These are phyloP conservation scores for Pseudocercospora fuligena DNA, from an alignment of 2,329 filamentous ascomycete genomes.

Conservation along the genomic window DNA sequence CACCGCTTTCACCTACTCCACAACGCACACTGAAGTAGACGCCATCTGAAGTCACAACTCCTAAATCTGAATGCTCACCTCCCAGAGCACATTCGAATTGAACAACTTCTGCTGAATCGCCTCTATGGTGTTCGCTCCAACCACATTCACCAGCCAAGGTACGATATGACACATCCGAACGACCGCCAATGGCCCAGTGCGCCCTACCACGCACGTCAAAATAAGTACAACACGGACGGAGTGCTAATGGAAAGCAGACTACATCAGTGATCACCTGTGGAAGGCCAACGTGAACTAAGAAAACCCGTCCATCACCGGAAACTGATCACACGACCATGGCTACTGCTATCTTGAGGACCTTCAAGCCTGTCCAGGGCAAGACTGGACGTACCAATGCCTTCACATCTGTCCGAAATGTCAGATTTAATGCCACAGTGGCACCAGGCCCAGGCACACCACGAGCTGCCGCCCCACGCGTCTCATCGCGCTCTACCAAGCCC, in stretches of 20 bases:
- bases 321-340: constrained; percentile 35
- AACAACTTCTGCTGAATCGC: constrained; percentile 14
- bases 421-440: constrained; percentile 66
- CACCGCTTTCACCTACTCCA: constrained; percentile 5
- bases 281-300: constrained; percentile 68
- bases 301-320: constrained; percentile 29
- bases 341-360: constrained; percentile 60
- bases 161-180: constrained; percentile 34
- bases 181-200: background rate
- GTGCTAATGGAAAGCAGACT: constrained; percentile 45
- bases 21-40: background rate
- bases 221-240: background rate
- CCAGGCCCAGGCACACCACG: constrained; percentile 74
- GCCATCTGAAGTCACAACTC: background rate
- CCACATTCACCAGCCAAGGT: constrained; percentile 60
- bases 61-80: background rate
- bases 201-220: too few relatives aligned
- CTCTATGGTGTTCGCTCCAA: constrained; percentile 55
- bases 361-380: constrained; percentile 51
- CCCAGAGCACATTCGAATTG: constrained; percentile 40
- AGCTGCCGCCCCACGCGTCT: constrained; percentile 64
- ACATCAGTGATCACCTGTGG: constrained; percentile 73
- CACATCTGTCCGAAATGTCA: constrained; percentile 53
- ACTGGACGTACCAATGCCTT: constrained; percentile 51
- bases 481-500: constrained; percentile 62